Evolutionary conservation across 352 stramenopile genomes (phyloP).

Genomic region (Phytophthora niederhauseri): DNA sequence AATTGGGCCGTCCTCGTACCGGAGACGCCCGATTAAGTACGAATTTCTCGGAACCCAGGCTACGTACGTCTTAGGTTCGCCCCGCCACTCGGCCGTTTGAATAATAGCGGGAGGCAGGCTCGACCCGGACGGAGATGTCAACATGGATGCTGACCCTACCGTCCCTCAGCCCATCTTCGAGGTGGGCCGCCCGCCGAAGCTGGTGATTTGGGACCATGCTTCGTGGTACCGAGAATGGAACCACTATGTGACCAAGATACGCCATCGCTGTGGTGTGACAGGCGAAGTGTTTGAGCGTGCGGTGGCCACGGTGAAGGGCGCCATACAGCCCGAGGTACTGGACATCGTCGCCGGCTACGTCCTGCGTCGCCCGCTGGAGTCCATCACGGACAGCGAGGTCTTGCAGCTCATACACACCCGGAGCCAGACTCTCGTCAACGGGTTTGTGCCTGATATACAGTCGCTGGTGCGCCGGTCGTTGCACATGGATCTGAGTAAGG

Average conservation of each 20-base stretch:
- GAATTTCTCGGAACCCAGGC: not conserved
- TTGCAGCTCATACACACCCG: not conserved
- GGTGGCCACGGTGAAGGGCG: constrained; percentile 1
- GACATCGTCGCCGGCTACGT: not conserved
- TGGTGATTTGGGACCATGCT: not conserved
- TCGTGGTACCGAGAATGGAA: constrained; percentile 3
- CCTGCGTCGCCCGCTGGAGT: not conserved
- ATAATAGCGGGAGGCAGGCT: constrained; percentile 2
- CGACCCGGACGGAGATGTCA: not conserved
- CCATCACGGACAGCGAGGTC: not conserved
- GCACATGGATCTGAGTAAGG: not conserved
- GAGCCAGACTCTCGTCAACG: not conserved
- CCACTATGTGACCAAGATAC: constrained; percentile 3
- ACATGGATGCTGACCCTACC: not conserved
- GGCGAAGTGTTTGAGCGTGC: not conserved
- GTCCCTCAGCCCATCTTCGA: constrained; percentile 2
- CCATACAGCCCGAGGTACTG: not conserved
- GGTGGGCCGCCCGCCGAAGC: not conserved
- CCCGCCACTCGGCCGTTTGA: not conserved
- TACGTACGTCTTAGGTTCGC: not conserved
- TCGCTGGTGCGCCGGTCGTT: not conserved
- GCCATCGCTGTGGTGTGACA: not conserved
- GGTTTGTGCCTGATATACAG: not conserved
- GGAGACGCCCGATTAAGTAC: not conserved
- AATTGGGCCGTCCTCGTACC: not conserved